Base-by-base conservation (phyloP, 2,329 filamentous ascomycete genomes). In the Incumbomyces delicatus region DNA sequence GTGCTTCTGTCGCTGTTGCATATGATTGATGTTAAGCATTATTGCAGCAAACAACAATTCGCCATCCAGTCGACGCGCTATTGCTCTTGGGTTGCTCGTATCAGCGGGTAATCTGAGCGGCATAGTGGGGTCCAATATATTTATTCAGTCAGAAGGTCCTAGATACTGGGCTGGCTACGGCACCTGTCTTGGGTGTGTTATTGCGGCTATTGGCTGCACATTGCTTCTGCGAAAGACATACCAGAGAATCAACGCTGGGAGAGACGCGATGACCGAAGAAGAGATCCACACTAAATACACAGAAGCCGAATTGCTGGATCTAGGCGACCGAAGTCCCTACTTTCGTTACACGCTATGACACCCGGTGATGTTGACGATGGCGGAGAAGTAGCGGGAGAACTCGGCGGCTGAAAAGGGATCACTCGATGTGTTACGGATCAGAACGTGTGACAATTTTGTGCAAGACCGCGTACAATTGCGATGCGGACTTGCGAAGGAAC, bases 1-100 rank as follows among this genome's bases (percentile, higher is more conserved):
- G 60, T 85, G 85, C 49, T 78, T 86, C 0, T 80, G 78, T 0
- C 80, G 80, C 0, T 80, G 84, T 61, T 83, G 80, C 0, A 86
- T 85, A 61, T 71, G 82, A 0, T n/a, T n/a, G n/a, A n/a, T n/a
- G n/a, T n/a, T n/a, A n/a, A n/a, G n/a, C n/a, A n/a, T n/a, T n/a
- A n/a, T n/a, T n/a, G n/a, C n/a, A n/a, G n/a, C n/a, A n/a, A n/a
- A n/a, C n/a, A n/a, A n/a, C n/a, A n/a, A n/a, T n/a, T n/a, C n/a
- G n/a, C n/a, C n/a, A n/a, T n/a, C n/a, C n/a, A n/a, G n/a, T n/a
- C n/a, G n/a, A n/a, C n/a, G n/a, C n/a, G n/a, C n/a, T n/a, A n/a
- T n/a, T n/a, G n/a, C n/a, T n/a, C n/a, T n/a, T n/a, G n/a, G n/a
- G n/a, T n/a, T n/a, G n/a, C n/a, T n/a, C n/a, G n/a, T n/a, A n/a